Conservation (phyloP, 108 stramenopile genomes). For the Nitzschia palea region DNA sequence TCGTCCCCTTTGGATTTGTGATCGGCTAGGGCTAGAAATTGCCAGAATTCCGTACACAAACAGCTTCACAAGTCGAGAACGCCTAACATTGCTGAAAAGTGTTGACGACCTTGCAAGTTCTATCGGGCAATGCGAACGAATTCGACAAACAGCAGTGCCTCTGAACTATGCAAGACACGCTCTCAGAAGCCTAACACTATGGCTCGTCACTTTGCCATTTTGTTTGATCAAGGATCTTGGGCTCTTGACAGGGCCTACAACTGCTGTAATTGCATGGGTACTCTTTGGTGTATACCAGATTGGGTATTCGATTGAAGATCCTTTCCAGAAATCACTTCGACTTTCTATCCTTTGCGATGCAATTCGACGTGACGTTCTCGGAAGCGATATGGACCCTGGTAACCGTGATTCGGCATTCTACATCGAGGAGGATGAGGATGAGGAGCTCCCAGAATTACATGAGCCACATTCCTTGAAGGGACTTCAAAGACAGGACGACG, state of each 20-base stretch:
- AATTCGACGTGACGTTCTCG: slow-evolving; percentile 80
- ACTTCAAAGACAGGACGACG: neutral
- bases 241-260: slow-evolving; percentile 81
- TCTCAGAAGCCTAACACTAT: slow-evolving; percentile 85
- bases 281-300: slow-evolving; percentile 96
- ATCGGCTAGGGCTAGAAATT: slow-evolving; percentile 75
- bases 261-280: slow-evolving; percentile 85
- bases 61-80: slow-evolving; percentile 73
- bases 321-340: slow-evolving; percentile 85
- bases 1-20: slow-evolving; percentile 85
- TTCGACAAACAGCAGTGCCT: slow-evolving; percentile 97
- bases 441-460: neutral
- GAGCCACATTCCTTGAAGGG: slow-evolving; percentile 3
- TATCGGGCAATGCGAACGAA: slow-evolving; percentile 90
- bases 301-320: slow-evolving; percentile 93
- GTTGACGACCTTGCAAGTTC: slow-evolving; percentile 73
- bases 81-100: slow-evolving; percentile 71
- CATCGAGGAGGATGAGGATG: slow-evolving; percentile 2
- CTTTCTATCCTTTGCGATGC: slow-evolving; percentile 81
- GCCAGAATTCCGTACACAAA: slow-evolving; percentile 61
- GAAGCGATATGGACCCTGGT: neutral
- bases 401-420: neutral
- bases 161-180: slow-evolving; percentile 94
- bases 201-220: slow-evolving; percentile 89
- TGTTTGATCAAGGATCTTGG: slow-evolving; percentile 78